Evolutionary conservation across 768 basidiomycete species (phyloP).

Genomic region (Hebeloma cylindrosporum): DNA sequence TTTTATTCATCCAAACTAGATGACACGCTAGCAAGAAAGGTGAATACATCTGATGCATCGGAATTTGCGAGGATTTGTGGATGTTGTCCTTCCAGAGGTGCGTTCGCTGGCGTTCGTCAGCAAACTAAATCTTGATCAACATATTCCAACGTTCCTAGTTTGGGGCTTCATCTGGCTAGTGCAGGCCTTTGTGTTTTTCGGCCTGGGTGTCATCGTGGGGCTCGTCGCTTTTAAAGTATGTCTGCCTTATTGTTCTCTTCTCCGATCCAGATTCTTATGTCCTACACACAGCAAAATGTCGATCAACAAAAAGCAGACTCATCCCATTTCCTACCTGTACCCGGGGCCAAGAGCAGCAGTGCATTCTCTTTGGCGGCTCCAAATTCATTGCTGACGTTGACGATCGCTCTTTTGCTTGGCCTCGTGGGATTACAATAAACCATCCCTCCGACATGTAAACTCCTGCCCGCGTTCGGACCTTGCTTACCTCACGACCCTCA

Average conservation of each 20-base stretch:
- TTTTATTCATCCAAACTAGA: slow-evolving; percentile 39
- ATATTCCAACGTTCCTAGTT: slow-evolving; percentile 40
- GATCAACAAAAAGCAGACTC: slow-evolving; percentile 55
- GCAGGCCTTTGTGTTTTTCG: slow-evolving; percentile 72
- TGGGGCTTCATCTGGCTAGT: slow-evolving; percentile 92
- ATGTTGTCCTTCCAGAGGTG: slow-evolving; percentile 82
- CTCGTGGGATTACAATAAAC: too few species aligned
- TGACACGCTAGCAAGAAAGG: slow-evolving; percentile 81
- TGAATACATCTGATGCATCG: slow-evolving; percentile 85
- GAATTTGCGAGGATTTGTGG: slow-evolving; percentile 84
- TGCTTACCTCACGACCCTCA: too few species aligned
- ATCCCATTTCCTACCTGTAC: slow-evolving; percentile 52
- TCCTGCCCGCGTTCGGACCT: too few species aligned
- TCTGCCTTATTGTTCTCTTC: slow-evolving; percentile 1
- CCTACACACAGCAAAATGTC: slow-evolving; percentile 51
- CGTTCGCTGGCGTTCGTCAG: slow-evolving; percentile 6
- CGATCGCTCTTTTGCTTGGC: too few species aligned
- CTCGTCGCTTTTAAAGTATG: slow-evolving; percentile 78
- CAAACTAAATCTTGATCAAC: background rate
- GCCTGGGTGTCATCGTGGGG: slow-evolving; percentile 73
- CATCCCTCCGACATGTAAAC: too few species aligned
- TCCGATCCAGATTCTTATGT: background rate
- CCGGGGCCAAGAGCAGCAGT: slow-evolving; percentile 7
- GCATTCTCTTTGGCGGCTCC: slow-evolving; percentile 3
- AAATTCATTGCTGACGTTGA: too few species aligned